A percentile compares a stretch with the other conserved stretches of the same genome.
phyloP scores from a whole-genome alignment of 805 yeast species.

The Saccharomyces paradoxus region DNA sequence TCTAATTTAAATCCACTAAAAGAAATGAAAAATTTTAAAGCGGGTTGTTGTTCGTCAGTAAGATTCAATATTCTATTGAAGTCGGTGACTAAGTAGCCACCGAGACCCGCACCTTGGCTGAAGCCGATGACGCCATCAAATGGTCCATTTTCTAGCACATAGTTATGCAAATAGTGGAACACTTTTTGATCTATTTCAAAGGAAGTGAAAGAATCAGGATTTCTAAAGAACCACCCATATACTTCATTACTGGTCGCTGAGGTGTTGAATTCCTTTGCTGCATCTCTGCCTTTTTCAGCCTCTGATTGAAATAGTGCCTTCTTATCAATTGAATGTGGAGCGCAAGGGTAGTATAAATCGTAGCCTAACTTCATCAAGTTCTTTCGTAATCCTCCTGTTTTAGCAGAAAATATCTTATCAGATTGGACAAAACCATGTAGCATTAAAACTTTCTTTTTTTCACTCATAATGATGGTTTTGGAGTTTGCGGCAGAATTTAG shows the following conservation, averaged over 20 bases:
- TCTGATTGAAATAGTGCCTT: constrained; percentile 4
- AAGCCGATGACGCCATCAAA: constrained; percentile 83
- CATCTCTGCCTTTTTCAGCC: constrained; percentile 36
- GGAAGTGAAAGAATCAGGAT: constrained; percentile 30
- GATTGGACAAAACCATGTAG: constrained; percentile 88
- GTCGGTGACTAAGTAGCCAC: constrained; percentile 52
- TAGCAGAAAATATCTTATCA: constrained; percentile 68
- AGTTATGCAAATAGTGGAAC: constrained; percentile 35
- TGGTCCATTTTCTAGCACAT: constrained; percentile 55
- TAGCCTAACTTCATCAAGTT: constrained; percentile 49
- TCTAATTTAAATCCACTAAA: constrained; percentile 55
- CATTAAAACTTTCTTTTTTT: constrained; percentile 49
- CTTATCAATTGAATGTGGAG: constrained; percentile 37
- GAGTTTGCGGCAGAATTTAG: background rate
- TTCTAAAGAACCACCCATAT: constrained; percentile 61
- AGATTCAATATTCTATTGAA: constrained; percentile 37
- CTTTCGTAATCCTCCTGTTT: constrained; percentile 81
- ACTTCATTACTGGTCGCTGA: constrained; percentile 17
- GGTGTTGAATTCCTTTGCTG: constrained; percentile 32
- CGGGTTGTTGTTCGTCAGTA: constrained; percentile 35
- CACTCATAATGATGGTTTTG: background rate
- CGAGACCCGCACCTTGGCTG: constrained; percentile 87
- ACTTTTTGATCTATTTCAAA: constrained; percentile 28
- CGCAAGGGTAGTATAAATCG: constrained; percentile 67
- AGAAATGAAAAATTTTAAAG: constrained; percentile 58